Evolutionary conservation across 2,329 filamentous ascomycete species (phyloP), one percentile per base, ranked within the genome.

Genomic region (Cytospora mali): DNA sequence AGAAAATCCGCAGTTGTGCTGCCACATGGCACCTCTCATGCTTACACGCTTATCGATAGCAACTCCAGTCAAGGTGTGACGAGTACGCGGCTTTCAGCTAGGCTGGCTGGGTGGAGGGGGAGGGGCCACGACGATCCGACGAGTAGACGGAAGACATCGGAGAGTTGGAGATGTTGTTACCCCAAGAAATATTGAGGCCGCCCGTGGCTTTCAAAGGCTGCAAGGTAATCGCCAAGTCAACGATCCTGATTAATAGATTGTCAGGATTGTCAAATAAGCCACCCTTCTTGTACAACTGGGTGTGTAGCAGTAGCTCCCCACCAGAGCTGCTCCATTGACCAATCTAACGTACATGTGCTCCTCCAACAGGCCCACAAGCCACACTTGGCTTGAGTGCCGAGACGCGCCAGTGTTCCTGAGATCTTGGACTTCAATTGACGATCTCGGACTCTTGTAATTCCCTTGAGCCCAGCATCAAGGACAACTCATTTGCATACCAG

Each of bases 101-200:
- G n/a, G n/a, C n/a, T n/a, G n/a, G n/a, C n/a, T n/a, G n/a, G n/a
- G n/a, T n/a, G n/a, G n/a, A n/a, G n/a, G n/a, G n/a, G n/a, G n/a
- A n/a, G 14, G 14, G 31, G 31, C 14, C 10, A 3, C 31, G 31
- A 7, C 31, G 31, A 33, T 7, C 31, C 14, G 31, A 33, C 31
- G 10, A 33, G 31, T 33, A 11, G 31, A n/a, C n/a, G 10, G 31
- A 11, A 16, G 3, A 39, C 35, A 39, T 39, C n/a, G n/a, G n/a
- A 18, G 11, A 52, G 10, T 18, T 35, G 18, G 25, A 31, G 51
- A n/a, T n/a, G n/a, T n/a, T 42, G 25, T 55, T 14, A 55, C 33
- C 27, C 23, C 42, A 31, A 33, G 27, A 39, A 18, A 29, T 16
- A 60, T 52, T 52, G 51, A 63, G 61, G 61, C 61, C 61, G 61